Evolutionary conservation across 495 filamentous ascomycete species (phyloP).

Genomic region (Penicillium tannophilum): DNA sequence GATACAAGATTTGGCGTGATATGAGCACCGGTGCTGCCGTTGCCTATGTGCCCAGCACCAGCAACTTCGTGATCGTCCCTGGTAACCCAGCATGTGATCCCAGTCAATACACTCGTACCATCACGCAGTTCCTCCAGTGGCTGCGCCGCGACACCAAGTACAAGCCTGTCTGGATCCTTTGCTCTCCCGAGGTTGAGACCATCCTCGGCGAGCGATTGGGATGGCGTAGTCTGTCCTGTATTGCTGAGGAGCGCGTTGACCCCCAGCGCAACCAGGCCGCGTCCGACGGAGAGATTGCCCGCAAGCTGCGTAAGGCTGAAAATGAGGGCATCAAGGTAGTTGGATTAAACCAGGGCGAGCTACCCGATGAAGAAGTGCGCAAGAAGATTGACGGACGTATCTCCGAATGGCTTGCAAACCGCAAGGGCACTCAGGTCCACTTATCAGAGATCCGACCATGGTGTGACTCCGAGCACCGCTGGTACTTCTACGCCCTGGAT

Average conservation of each 20-base stretch:
- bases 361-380: conserved; percentile 62
- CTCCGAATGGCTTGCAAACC: conserved; percentile 72
- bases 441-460: conserved; percentile 82
- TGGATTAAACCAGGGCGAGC: conserved; percentile 61
- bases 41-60: conserved; percentile 71
- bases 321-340: conserved; percentile 75
- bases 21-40: conserved; percentile 74
- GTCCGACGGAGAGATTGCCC: conserved; percentile 60
- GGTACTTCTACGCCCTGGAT: conserved; percentile 76
- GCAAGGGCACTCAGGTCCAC: conserved; percentile 83
- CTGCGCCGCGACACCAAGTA: conserved; percentile 69
- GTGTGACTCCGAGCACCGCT: conserved; percentile 74
- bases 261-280: conserved; percentile 56
- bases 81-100: conserved; percentile 79
- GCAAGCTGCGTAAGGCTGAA: conserved; percentile 76
- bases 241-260: conserved; percentile 80
- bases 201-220: conserved; percentile 73
- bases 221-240: conserved; percentile 81
- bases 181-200: conserved; percentile 66
- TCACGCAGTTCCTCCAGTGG: conserved; percentile 70
- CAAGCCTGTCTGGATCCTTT: conserved; percentile 81
- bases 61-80: conserved; percentile 74
- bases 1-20: conserved; percentile 82
- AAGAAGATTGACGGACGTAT: conserved; percentile 69
- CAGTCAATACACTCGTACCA: conserved; percentile 68